Evolutionary conservation across 2,329 filamentous ascomycete species (phyloP), one percentile per base, ranked within the genome.

Genomic region (Aspergillus sp.): DNA sequence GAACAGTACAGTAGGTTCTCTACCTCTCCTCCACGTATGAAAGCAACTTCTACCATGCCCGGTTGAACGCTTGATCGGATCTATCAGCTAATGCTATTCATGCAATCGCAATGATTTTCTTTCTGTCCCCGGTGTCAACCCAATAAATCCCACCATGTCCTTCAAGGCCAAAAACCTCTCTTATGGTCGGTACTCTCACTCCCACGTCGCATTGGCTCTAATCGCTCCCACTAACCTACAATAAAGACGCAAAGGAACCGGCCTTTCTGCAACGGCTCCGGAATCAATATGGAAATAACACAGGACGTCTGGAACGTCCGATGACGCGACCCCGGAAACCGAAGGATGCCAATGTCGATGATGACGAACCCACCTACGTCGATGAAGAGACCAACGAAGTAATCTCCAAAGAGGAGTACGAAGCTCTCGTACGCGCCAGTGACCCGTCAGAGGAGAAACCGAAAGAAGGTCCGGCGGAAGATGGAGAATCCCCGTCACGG

Each of bases 281-380:
- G 48, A 63, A 61, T 45, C 65, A 75, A 44, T 72, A 73, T 50
- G 69, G 68, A 19, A 63, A 61, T 52, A 64, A 63, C 24, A 60
- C 65, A 17, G 62, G 66, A 52, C 72, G 71, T 42, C 65, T 73
- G 17, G 68, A 73, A 54, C 65, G 66, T 49, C 70, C 71, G 32
- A 58, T 64, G 43, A 62, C 64, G 17, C 69, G 70, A 41, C 70
- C 72, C 32, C 66, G 64, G 49, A 73, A 67, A 62, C 55, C 61
- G 40, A 71, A 65, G 51, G 62, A 68, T 32, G 60, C 69, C 35
- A 62, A 69, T 8, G 72, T 68, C 30, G 71, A 74, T 35, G 74
- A 76, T 41, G 74, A 76, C 40, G 72, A 64, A 9, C 74, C 74
- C 36, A 74, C 71, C 40, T 76, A 76, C 50, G 66, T 76, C 42